These are phyloP conservation scores for Trapa bicornis DNA, from an alignment of 345 rosid genomes.

Conservation along the genomic window DNA sequence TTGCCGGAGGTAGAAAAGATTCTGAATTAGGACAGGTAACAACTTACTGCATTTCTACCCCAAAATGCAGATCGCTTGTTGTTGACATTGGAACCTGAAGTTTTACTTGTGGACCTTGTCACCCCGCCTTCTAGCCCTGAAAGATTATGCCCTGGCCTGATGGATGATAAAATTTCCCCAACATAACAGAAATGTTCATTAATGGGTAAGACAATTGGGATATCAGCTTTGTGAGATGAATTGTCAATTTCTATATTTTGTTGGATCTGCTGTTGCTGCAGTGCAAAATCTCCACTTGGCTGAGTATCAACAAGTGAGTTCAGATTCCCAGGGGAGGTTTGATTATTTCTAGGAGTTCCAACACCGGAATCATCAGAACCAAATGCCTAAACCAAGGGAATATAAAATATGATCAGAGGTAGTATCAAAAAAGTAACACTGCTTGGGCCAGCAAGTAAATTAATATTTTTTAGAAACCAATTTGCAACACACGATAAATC, in stretches of 20 bases:
- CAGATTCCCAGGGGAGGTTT: conserved; percentile 31
- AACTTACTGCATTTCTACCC: conserved; percentile 86
- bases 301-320: conserved; percentile 27
- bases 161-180: conserved; percentile 57
- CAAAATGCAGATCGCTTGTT: conserved; percentile 68
- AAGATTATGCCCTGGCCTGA: conserved; percentile 44
- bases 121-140: conserved; percentile 50
- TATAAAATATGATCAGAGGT: background rate
- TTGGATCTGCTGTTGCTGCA: conserved; percentile 48
- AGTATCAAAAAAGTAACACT: background rate
- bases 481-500: background rate
- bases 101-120: conserved; percentile 52
- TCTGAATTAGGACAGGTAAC: conserved; percentile 8
- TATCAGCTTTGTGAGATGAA: conserved; percentile 29
- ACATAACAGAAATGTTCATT: conserved; percentile 63
- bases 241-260: conserved; percentile 41
- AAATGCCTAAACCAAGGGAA: conserved; percentile 42
- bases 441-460: background rate
- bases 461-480: background rate
- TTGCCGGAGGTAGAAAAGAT: background rate
- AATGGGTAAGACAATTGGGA: conserved; percentile 30
- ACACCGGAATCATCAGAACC: conserved; percentile 76
- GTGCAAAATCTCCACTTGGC: conserved; percentile 26
- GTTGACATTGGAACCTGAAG: conserved; percentile 43
- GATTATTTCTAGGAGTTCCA: conserved; percentile 50